These are phyloP conservation scores for Dothistroma septosporum DNA, from an alignment of 2,329 filamentous ascomycete genomes.

Conservation along the genomic window DNA sequence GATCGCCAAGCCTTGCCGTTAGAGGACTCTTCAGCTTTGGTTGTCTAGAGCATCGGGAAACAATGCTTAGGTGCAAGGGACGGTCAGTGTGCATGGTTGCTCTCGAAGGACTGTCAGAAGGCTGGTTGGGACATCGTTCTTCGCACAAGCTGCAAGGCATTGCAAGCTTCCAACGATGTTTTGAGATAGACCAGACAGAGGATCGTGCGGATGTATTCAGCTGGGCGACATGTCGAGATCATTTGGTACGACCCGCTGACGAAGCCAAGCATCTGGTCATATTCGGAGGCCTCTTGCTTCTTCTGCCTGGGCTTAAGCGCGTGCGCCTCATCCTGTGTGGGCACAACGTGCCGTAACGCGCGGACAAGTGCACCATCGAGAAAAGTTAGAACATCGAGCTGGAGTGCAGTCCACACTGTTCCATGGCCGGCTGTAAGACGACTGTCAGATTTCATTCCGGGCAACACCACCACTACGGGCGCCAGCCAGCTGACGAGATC, in stretches of 20 bases:
- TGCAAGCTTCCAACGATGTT: neutral
- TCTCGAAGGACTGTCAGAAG: neutral
- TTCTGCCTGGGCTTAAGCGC: neutral
- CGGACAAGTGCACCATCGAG: neutral
- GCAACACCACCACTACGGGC: neutral
- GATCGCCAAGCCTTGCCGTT: neutral
- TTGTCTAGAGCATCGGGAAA: neutral
- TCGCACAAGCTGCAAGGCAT: neutral
- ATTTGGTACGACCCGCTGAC: neutral
- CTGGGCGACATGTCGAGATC: neutral
- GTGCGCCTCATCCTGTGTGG: neutral
- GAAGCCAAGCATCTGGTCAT: neutral
- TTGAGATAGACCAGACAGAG: neutral
- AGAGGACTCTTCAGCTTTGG: neutral
- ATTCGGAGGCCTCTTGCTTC: neutral
- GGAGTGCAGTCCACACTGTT: neutral
- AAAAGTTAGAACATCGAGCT: neutral
- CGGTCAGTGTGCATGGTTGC: neutral
- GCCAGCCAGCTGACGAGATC: neutral
- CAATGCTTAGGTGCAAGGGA: neutral
- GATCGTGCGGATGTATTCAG: neutral
- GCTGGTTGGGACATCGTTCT: neutral
- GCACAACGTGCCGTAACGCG: neutral
- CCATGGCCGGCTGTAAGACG: neutral
- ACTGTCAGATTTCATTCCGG: neutral